A percentile compares a stretch with the other conserved stretches of the same genome.
Conservation (phyloP, 257 asterid genomes). For the Parsonsia alboflavescens region DNA sequence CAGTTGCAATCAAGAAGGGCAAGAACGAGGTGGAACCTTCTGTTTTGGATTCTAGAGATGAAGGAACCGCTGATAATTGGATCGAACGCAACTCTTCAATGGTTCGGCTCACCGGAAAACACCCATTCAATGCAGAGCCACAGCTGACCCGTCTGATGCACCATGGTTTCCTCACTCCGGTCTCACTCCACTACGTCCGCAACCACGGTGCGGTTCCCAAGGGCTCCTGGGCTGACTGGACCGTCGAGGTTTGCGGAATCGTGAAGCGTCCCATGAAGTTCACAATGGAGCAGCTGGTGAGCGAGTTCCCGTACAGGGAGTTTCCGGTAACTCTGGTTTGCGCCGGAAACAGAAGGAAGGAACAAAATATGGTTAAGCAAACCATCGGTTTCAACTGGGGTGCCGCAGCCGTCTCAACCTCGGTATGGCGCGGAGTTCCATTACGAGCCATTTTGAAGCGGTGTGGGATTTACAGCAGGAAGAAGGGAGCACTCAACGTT, state of each 20-base stretch:
- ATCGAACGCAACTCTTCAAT: conserved; percentile 62
- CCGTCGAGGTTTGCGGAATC: conserved; percentile 69
- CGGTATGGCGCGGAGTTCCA: conserved; percentile 90
- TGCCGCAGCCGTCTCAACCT: conserved; percentile 70
- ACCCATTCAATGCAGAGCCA: conserved; percentile 94
- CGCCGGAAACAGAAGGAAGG: conserved; percentile 88
- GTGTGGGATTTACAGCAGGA: conserved; percentile 56
- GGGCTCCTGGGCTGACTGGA: conserved; percentile 64
- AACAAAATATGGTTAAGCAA: conserved; percentile 85
- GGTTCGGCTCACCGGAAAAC: conserved; percentile 91
- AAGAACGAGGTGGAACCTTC: conserved; percentile 66
- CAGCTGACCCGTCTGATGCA: conserved; percentile 74
- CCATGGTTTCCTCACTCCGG: conserved; percentile 96
- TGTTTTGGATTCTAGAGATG: conserved; percentile 55
- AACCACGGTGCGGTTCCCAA: conserved; percentile 89
- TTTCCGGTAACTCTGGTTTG: conserved; percentile 82
- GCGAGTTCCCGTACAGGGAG: conserved; percentile 49
- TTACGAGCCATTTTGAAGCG: conserved; percentile 52
- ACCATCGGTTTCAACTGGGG: conserved; percentile 95
- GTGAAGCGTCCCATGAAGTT: conserved; percentile 52
- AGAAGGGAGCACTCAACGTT: conserved; percentile 52
- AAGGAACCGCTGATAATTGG: conserved; percentile 75
- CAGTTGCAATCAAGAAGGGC: conserved; percentile 32
- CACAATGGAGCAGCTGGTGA: conserved; percentile 60
- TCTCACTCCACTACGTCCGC: conserved; percentile 91